These are phyloP conservation scores for Metschnikowia similis DNA, from an alignment of 805 yeast genomes.

Conservation along the genomic window DNA sequence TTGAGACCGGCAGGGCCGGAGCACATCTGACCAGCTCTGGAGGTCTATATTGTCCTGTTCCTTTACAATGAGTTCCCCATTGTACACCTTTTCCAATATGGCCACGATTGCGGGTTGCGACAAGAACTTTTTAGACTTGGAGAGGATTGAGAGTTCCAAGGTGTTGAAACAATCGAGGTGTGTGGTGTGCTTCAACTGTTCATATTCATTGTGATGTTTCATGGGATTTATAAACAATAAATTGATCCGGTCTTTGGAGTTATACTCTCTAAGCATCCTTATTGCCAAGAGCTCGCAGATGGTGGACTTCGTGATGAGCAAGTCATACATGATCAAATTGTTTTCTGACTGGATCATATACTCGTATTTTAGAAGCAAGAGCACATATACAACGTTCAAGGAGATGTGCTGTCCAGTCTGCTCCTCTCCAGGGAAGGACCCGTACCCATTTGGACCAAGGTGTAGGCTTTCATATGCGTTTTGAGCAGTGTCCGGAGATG, in stretches of 20 bases:
- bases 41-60: constrained; percentile 24
- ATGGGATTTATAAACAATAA: constrained; percentile 46
- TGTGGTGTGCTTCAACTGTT: constrained; percentile 16
- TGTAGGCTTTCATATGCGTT: constrained; percentile 15
- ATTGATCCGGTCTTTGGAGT: constrained; percentile 40
- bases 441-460: constrained; percentile 18
- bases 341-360: constrained; percentile 36
- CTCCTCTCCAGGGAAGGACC: constrained; percentile 5
- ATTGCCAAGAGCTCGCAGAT: constrained; percentile 53
- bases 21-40: constrained; percentile 2
- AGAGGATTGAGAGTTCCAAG: constrained; percentile 47
- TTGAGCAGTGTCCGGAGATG: constrained; percentile 5
- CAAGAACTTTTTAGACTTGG: constrained; percentile 49
- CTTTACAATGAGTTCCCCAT: constrained; percentile 44
- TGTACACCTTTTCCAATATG: constrained; percentile 46
- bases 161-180: constrained; percentile 36
- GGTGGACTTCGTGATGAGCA: constrained; percentile 42
- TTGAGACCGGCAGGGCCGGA: not conserved
- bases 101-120: constrained; percentile 49
- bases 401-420: constrained; percentile 20
- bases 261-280: constrained; percentile 45
- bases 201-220: constrained; percentile 19
- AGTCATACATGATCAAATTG: constrained; percentile 34
- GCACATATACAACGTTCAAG: constrained; percentile 25
- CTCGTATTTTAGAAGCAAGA: constrained; percentile 35